Evolutionary conservation across 2,329 filamentous ascomycete genomes (phyloP).

Genomic region (Phialocephala subalpina): DNA sequence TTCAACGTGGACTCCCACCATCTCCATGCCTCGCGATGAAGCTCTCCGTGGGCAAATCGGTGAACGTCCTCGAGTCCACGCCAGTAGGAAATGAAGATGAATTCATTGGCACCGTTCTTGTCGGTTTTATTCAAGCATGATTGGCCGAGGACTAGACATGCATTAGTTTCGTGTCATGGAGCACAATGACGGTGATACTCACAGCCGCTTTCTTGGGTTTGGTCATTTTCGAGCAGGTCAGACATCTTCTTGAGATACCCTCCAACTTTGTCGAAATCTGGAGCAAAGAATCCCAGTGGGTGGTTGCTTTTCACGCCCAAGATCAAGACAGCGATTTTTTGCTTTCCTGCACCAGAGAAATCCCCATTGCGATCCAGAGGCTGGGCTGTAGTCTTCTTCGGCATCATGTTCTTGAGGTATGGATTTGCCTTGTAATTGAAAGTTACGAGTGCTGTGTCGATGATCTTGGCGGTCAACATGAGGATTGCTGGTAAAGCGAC

Average conservation of each 20-base stretch:
- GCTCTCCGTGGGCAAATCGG: slow-evolving; percentile 64
- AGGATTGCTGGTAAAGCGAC: slow-evolving; percentile 26
- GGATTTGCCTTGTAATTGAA: slow-evolving; percentile 31
- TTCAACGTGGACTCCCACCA: slow-evolving; percentile 63
- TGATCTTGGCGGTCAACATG: slow-evolving; percentile 24
- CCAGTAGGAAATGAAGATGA: slow-evolving; percentile 32
- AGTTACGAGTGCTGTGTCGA: slow-evolving; percentile 30
- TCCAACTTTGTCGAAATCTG: slow-evolving; percentile 25
- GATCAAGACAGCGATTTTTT: slow-evolving; percentile 32
- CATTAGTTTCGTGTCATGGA: neutral
- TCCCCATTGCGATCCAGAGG: slow-evolving; percentile 26
- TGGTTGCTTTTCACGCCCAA: slow-evolving; percentile 35
- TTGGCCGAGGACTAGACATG: slow-evolving; percentile 28
- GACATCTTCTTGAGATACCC: slow-evolving; percentile 25
- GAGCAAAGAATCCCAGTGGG: slow-evolving; percentile 32
- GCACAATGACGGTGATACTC: slow-evolving; percentile 6
- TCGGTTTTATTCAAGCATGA: slow-evolving; percentile 22
- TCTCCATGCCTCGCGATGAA: slow-evolving; percentile 80
- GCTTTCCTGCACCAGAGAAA: slow-evolving; percentile 22
- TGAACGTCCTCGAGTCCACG: slow-evolving; percentile 31
- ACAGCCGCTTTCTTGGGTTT: slow-evolving; percentile 31
- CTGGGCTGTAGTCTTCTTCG: slow-evolving; percentile 29
- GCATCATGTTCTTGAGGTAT: slow-evolving; percentile 27
- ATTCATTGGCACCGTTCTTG: slow-evolving; percentile 30
- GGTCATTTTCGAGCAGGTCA: slow-evolving; percentile 25